Evolutionary conservation across 768 basidiomycete genomes (phyloP), one percentile per base, ranked within the genome.

Genomic region (Rhodotorula sphaerocarpa): DNA sequence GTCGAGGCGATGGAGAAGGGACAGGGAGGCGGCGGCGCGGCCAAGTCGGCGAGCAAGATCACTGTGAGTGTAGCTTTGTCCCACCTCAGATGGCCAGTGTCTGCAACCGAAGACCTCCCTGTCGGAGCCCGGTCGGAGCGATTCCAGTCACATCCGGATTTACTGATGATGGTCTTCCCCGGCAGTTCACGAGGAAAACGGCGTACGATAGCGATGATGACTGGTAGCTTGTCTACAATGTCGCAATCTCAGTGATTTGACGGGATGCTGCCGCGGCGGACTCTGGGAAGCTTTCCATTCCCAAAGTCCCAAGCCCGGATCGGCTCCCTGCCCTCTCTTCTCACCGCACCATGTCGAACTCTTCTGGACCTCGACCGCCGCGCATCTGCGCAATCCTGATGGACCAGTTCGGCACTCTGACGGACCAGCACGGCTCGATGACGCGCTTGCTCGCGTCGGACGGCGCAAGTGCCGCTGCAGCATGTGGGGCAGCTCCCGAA

Each of bases 121-220:
- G n/a, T n/a, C n/a, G n/a, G n/a, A n/a, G n/a, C n/a, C n/a, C n/a
- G n/a, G n/a, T n/a, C n/a, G n/a, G n/a, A n/a, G n/a, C n/a, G n/a
- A n/a, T n/a, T n/a, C n/a, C n/a, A n/a, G n/a, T n/a, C n/a, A n/a
- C n/a, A n/a, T n/a, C n/a, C n/a, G n/a, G n/a, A n/a, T n/a, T n/a
- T n/a, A n/a, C n/a, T n/a, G n/a, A n/a, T 44, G 20, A n/a, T 12
- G 11, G 7, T 23, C 43, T 44, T 44, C 12, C 7, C 43, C 43
- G 23, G 21, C 50, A 51, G 50, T 51, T 51, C 12, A 51, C 50
- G 33, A 15, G 50, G 50, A 51, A 51, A n/a, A 23, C 50, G 59
- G 75, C 81, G 16, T 75, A 86, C 68, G 83, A 86, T 50, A 80
- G 84, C 59, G 85, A 86, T 81, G 47, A 79, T 65, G 73, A 73